Evolutionary conservation across 805 yeast genomes (phyloP), one percentile per base, ranked within the genome.

Genomic region (Zygotorulaspora sp.): DNA sequence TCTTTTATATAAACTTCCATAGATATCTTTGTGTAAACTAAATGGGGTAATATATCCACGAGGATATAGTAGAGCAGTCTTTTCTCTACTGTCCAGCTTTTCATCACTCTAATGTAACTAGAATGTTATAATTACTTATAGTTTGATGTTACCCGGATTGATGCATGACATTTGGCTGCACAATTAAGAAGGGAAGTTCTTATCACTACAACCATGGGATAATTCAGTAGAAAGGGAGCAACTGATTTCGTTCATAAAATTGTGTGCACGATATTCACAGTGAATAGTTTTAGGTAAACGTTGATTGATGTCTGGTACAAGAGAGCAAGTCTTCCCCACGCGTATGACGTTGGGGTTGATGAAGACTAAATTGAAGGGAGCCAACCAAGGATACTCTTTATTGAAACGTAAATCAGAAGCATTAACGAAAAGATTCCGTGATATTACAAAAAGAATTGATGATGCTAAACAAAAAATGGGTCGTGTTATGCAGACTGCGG

Each of bases 381-480:
- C 98, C 2, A 89, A 86, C 55, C 95, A 86, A 58, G 98, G 98
- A 24, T 95, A 92, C 63, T 84, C 94, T 11, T 71, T 90, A 49
- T 70, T 90, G 64, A 90, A 90, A 70, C 78, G 97, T 66, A 90
- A 90, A 63, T 88, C 97, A 5, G 98, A 90, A 66, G 98, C 98
- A 0, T 72, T 90, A 60, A 92, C 97, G 14, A 88, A 89, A 64
- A 74, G 98, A 55, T 90, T 90, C 69, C 80, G 98, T 65, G 98
- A 90, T 52, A 90, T 90, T 56, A 88, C 97, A 12, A 84, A 76
- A 61, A 72, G 96, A 63, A 90, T 90, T 59, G 96, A 92, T 61
- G 95, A 87, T 52, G 81, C 97, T 30, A 90, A 90, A 67, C 77
- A 90, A 53, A 92, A 90, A 70, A 90, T 92, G 97, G 98, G 97